These are phyloP conservation scores for Colletotrichum eremochloae DNA, from an alignment of 2,329 filamentous ascomycete species.

Conservation along the genomic window DNA sequence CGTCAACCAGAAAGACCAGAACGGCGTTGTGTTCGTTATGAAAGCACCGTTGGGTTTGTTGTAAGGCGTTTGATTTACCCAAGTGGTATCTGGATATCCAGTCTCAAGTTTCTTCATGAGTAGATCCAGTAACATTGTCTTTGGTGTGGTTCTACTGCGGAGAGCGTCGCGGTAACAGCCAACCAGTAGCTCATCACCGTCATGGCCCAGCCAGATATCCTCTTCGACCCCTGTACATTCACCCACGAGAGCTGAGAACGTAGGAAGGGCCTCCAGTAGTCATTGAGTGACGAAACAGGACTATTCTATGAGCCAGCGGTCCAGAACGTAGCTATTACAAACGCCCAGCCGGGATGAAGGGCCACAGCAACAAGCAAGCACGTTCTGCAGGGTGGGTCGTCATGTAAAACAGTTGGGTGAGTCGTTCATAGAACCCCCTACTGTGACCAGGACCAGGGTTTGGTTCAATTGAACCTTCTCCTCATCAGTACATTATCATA, in stretches of 20 bases:
- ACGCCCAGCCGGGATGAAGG: not conserved
- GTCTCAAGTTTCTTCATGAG: slow-evolving; percentile 70
- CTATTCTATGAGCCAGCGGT: too few relatives aligned
- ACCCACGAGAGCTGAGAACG: slow-evolving; percentile 8
- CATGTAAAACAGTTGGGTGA: not conserved
- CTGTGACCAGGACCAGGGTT: not conserved
- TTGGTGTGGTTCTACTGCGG: slow-evolving; percentile 69
- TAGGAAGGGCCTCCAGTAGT: slow-evolving; percentile 6
- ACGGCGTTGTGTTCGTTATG: slow-evolving; percentile 64
- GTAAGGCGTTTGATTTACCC: slow-evolving; percentile 52
- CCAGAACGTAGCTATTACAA: not conserved
- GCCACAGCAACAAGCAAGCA: not conserved
- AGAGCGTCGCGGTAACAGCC: slow-evolving; percentile 72
- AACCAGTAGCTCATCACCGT: slow-evolving; percentile 64
- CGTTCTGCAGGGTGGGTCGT: not conserved
- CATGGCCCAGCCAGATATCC: slow-evolving; percentile 64
- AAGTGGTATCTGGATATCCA: slow-evolving; percentile 57
- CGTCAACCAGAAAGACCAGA: slow-evolving; percentile 75
- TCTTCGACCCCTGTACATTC: slow-evolving; percentile 1
- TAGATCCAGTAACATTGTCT: slow-evolving; percentile 72
- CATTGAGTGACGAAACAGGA: too few relatives aligned
- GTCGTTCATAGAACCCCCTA: too few relatives aligned
- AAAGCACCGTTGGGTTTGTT: slow-evolving; percentile 65
- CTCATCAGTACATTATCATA: not conserved
- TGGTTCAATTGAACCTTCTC: not conserved